Evolutionary conservation across 495 filamentous ascomycete species (phyloP).

Genomic region (Zalerion maritima): DNA sequence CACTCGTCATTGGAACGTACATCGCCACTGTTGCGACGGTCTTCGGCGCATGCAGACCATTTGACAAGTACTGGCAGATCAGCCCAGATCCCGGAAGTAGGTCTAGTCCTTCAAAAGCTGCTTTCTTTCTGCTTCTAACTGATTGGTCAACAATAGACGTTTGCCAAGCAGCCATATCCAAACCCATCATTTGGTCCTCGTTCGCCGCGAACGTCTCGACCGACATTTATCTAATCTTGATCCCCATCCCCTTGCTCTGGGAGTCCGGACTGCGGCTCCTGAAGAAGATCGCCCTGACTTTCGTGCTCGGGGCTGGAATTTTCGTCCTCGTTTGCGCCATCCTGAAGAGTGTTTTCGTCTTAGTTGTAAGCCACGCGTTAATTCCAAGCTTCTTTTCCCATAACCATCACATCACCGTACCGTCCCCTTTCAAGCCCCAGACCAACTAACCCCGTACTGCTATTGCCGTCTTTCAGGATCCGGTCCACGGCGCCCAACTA

Average conservation of each 20-base stretch:
- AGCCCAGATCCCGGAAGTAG: conserved; percentile 38
- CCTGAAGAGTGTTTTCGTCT: conserved; percentile 31
- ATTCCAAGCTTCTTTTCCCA: not conserved
- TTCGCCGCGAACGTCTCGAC: conserved; percentile 34
- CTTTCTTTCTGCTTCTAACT: not conserved
- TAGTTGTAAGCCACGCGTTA: conserved; percentile 24
- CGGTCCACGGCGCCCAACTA: conserved; percentile 29
- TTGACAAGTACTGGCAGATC: conserved; percentile 41
- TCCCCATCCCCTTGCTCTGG: conserved; percentile 42
- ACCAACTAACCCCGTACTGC: conserved; percentile 1
- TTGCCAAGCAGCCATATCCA: conserved; percentile 36
- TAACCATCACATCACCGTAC: not conserved
- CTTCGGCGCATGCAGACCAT: conserved; percentile 36
- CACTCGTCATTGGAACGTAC: conserved; percentile 35
- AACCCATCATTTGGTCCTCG: conserved; percentile 27
- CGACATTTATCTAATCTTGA: conserved; percentile 37
- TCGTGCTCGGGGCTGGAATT: conserved; percentile 34
- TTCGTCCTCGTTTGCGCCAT: conserved; percentile 35
- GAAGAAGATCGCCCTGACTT: conserved; percentile 32
- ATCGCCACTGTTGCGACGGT: conserved; percentile 38
- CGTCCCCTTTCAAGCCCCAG: not conserved
- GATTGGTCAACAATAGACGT: conserved; percentile 16
- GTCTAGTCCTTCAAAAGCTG: too few species aligned
- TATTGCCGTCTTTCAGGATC: conserved; percentile 16
- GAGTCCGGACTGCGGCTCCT: conserved; percentile 23